phyloP scores from a whole-genome alignment of 108 stramenopile genomes.

The Aureococcus anophagefferens region DNA sequence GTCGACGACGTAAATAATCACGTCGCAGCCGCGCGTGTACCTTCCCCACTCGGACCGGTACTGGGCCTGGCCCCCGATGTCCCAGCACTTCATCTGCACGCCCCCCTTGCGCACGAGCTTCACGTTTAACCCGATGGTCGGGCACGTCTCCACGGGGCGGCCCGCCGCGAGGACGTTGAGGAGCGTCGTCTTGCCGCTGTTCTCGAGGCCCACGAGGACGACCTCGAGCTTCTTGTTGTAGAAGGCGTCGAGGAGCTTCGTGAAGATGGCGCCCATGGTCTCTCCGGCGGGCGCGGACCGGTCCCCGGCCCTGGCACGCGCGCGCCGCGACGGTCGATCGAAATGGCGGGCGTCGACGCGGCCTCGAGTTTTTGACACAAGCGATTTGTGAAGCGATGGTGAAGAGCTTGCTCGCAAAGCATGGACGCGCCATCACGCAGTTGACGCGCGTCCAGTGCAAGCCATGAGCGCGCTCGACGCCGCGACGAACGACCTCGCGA shows the following conservation, averaged over 20 bases:
- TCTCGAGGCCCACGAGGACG: slow-evolving; percentile 85
- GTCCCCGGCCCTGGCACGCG: too few relatives aligned
- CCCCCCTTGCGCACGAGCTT: slow-evolving; percentile 76
- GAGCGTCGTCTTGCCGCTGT: slow-evolving; percentile 87
- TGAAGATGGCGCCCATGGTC: slow-evolving; percentile 64
- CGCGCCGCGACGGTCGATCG: too few relatives aligned
- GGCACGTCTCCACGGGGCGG: slow-evolving; percentile 79
- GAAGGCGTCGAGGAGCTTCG: slow-evolving; percentile 64
- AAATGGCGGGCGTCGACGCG: too few relatives aligned
- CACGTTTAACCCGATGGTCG: slow-evolving; percentile 90
- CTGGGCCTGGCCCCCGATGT: slow-evolving; percentile 85
- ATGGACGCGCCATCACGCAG: too few relatives aligned
- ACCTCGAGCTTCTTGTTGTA: slow-evolving; percentile 94
- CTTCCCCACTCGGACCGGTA: slow-evolving; percentile 83
- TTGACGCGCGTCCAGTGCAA: too few relatives aligned
- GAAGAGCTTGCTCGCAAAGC: too few relatives aligned
- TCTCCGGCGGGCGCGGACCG: too few relatives aligned
- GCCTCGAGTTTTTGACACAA: too few relatives aligned
- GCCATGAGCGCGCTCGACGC: too few relatives aligned
- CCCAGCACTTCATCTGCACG: slow-evolving; percentile 96
- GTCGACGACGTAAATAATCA: slow-evolving; percentile 88
- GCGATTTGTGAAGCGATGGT: too few relatives aligned
- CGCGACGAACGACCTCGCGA: too few relatives aligned
- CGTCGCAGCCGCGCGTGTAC: slow-evolving; percentile 87
- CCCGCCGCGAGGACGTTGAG: slow-evolving; percentile 85